phyloP scores from a whole-genome alignment of 768 basidiomycete genomes.

The Termitomyces titanicus region DNA sequence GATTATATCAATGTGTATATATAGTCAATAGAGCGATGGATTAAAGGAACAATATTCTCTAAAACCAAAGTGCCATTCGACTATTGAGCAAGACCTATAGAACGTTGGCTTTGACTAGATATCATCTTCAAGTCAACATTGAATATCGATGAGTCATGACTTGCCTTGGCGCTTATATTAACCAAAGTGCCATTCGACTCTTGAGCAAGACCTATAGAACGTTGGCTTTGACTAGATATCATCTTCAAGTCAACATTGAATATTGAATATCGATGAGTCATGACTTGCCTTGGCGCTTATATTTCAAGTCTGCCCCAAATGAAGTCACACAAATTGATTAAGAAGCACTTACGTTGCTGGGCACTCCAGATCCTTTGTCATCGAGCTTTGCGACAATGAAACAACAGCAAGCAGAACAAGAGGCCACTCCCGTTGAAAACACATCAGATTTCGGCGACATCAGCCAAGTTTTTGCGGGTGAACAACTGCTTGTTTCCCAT shows the following conservation, averaged over 20 bases:
- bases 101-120: not conserved
- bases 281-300: not conserved
- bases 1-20: not conserved
- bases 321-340: too few relatives aligned
- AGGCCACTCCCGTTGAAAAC: not conserved
- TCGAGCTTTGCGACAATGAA: not conserved
- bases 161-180: not conserved
- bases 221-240: not conserved
- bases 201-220: not conserved
- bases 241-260: not conserved
- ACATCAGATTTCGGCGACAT: slow-evolving; percentile 10
- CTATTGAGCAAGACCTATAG: not conserved
- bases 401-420: not conserved
- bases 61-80: not conserved
- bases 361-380: not conserved
- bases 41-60: not conserved
- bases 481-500: slow-evolving; percentile 36
- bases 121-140: not conserved
- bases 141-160: not conserved
- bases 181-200: not conserved
- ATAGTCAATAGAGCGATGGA: not conserved
- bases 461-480: slow-evolving; percentile 17
- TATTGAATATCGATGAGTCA: not conserved
- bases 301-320: too few relatives aligned
- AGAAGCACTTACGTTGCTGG: not conserved